phyloP scores from a whole-genome alignment of 768 basidiomycete genomes.

The Suillus decipiens region DNA sequence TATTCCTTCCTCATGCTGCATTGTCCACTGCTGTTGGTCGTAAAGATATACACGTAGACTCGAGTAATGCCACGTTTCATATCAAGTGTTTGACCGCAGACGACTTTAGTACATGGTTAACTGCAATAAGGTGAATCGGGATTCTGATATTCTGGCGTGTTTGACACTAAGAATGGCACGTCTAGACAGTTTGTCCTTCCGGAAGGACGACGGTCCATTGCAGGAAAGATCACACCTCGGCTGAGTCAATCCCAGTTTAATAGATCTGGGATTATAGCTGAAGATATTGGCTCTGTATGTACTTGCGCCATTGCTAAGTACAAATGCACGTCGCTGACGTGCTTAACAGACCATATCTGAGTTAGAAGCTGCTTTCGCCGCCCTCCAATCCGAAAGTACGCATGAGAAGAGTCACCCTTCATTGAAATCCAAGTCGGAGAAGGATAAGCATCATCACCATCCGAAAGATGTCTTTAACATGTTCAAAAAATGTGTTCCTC shows the following conservation, averaged over 20 bases:
- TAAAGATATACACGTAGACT: constrained; percentile 82
- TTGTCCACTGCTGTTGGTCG: constrained; percentile 73
- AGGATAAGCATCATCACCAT: constrained; percentile 42
- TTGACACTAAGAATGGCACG: constrained; percentile 4
- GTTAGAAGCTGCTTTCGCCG: constrained; percentile 54
- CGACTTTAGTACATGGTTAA: constrained; percentile 77
- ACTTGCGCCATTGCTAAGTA: background rate
- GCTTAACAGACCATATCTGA: constrained; percentile 53
- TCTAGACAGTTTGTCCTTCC: constrained; percentile 61
- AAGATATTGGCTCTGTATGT: constrained; percentile 69
- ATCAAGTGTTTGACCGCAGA: constrained; percentile 71
- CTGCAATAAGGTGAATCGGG: constrained; percentile 61
- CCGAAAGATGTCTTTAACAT: constrained; percentile 51
- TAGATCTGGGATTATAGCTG: constrained; percentile 53
- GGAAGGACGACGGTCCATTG: constrained; percentile 38
- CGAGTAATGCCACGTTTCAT: constrained; percentile 76
- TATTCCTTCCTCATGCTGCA: constrained; percentile 69
- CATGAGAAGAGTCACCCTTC: constrained; percentile 38
- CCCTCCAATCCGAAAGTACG: constrained; percentile 41
- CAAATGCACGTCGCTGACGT: constrained; percentile 9
- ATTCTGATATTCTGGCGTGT: constrained; percentile 1
- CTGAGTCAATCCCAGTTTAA: constrained; percentile 47
- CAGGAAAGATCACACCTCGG: constrained; percentile 39
- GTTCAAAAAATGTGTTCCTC: constrained; percentile 59
- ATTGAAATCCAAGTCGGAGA: constrained; percentile 42